phyloP scores from a whole-genome alignment of 306 rosid species.

The Pyrus betulifolia region DNA sequence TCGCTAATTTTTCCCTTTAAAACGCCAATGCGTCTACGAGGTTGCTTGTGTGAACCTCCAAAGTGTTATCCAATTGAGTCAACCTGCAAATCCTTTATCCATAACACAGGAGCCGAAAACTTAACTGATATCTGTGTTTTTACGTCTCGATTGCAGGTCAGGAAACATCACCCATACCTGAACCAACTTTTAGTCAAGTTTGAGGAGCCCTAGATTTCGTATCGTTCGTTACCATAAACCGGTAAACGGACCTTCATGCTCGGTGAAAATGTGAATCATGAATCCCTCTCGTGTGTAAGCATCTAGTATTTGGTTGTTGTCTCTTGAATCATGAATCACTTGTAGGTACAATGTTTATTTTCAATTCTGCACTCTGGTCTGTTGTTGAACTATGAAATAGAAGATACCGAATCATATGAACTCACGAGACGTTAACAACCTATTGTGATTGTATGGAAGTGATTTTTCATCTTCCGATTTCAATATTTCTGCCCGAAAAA shows the following conservation, averaged over 20 bases:
- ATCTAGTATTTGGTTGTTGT: background rate
- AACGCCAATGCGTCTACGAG: background rate
- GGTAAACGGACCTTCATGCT: background rate
- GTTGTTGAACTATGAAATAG: background rate
- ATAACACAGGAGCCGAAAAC: background rate
- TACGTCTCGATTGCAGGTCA: conserved; percentile 44
- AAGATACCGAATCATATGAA: background rate
- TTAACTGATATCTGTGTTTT: background rate
- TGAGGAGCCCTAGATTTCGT: conserved; percentile 44
- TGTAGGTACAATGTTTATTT: too few relatives aligned
- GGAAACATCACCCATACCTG: conserved; percentile 69
- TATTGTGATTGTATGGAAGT: background rate
- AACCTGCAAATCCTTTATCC: background rate
- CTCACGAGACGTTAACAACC: background rate
- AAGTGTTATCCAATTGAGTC: background rate
- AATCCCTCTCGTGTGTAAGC: background rate
- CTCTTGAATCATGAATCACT: background rate
- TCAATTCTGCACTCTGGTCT: background rate
- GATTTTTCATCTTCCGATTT: background rate
- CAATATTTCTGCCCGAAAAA: too few relatives aligned
- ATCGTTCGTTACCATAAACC: background rate
- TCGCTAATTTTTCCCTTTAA: background rate
- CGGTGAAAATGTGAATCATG: too few relatives aligned
- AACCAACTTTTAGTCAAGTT: conserved; percentile 53
- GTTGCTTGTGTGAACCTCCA: background rate